These are phyloP conservation scores for Dryas drummondii DNA, from an alignment of 306 rosid species.

Conservation along the genomic window DNA sequence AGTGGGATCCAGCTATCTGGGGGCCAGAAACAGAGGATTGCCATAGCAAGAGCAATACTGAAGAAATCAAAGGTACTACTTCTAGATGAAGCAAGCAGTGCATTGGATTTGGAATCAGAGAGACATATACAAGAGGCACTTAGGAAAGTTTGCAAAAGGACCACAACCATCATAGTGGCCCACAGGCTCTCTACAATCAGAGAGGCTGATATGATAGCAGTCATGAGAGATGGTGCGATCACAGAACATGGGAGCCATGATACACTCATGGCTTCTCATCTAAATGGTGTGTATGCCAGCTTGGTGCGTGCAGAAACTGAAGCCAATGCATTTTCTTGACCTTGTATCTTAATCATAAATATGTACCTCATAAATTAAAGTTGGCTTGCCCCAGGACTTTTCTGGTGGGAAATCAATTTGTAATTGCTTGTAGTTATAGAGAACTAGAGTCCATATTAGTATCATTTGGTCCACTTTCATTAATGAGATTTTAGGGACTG, in stretches of 20 bases:
- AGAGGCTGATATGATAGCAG: slow-evolving; percentile 72
- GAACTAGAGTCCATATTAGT: neutral
- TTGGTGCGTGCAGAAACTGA: slow-evolving; percentile 72
- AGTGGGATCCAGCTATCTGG: slow-evolving; percentile 84
- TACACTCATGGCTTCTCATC: slow-evolving; percentile 51
- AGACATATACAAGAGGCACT: slow-evolving; percentile 72
- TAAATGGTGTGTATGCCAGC: slow-evolving; percentile 62
- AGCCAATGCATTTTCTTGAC: slow-evolving; percentile 64
- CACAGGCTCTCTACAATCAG: slow-evolving; percentile 73
- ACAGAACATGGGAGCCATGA: slow-evolving; percentile 78
- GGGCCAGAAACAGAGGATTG: slow-evolving; percentile 87
- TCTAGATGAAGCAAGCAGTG: slow-evolving; percentile 96
- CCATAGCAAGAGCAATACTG: slow-evolving; percentile 81
- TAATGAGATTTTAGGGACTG: neutral
- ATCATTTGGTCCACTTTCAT: neutral
- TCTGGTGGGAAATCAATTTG: neutral
- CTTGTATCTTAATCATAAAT: neutral
- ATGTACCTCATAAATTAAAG: neutral
- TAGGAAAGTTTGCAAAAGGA: slow-evolving; percentile 40
- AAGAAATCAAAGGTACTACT: slow-evolving; percentile 69
- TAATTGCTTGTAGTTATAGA: slow-evolving; percentile 12
- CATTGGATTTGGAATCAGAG: slow-evolving; percentile 82
- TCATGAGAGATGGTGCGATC: slow-evolving; percentile 64
- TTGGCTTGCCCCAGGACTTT: neutral
- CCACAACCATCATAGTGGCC: slow-evolving; percentile 78